phyloP scores from a whole-genome alignment of 2,329 filamentous ascomycete species.

The Verticillium isaacii region DNA sequence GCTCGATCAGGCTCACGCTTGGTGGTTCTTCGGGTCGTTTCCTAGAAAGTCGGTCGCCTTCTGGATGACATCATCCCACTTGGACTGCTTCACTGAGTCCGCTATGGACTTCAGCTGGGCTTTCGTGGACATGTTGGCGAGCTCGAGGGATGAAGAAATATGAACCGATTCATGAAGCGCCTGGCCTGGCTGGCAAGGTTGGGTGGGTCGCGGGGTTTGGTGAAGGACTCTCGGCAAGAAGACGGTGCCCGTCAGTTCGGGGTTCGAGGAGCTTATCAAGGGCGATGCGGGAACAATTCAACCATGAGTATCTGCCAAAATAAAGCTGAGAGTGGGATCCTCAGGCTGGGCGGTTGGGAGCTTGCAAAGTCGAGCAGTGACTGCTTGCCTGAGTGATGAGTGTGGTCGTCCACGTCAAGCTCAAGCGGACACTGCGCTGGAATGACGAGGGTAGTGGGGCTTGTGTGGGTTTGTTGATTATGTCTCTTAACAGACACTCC shows the following conservation, averaged over 20 bases:
- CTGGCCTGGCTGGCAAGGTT: neutral
- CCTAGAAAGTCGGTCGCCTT: slow-evolving; percentile 66
- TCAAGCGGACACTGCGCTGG: neutral
- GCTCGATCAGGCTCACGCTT: slow-evolving; percentile 51
- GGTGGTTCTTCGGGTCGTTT: slow-evolving; percentile 74
- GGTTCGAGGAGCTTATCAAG: too few species aligned
- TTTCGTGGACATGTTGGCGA: slow-evolving; percentile 53
- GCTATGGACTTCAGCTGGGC: slow-evolving; percentile 76
- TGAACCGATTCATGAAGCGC: neutral
- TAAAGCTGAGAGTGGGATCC: neutral
- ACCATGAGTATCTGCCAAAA: neutral
- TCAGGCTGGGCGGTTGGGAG: neutral
- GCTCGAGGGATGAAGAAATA: neutral
- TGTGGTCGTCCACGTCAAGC: neutral
- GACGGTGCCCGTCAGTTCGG: too few species aligned
- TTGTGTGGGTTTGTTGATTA: neutral
- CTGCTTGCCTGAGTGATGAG: neutral
- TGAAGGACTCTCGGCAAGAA: neutral
- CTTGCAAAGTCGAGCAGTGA: neutral
- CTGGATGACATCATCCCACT: slow-evolving; percentile 70
- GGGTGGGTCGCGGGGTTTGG: neutral
- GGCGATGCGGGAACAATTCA: neutral
- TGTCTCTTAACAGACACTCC: neutral
- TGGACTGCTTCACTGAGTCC: slow-evolving; percentile 69
- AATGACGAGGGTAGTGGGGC: neutral